Base-by-base conservation (phyloP, 108 stramenopile genomes). In the Poteriospumella lacustris region DNA sequence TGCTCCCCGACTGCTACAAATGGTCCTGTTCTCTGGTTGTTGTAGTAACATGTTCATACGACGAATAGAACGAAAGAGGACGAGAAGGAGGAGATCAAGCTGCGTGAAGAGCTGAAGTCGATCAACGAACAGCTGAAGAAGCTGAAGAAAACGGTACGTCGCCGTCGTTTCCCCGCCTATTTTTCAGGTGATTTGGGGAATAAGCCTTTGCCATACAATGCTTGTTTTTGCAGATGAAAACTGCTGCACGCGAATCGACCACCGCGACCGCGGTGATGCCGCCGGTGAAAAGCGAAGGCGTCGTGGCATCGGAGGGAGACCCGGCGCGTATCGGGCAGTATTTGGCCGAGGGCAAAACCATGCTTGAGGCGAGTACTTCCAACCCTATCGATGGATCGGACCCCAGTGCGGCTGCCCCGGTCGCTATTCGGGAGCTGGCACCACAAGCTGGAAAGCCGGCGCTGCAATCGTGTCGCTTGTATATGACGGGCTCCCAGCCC, bases 371-470 rank as follows among this genome's bases (percentile, higher is more conserved):
- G n/a, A n/a, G n/a, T n/a, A n/a, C n/a, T n/a, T n/a, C n/a, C n/a
- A n/a, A n/a, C n/a, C n/a, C n/a, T n/a, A n/a, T n/a, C n/a, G n/a
- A n/a, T n/a, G n/a, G n/a, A 19, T 56, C 24, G 52, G n/a, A 56
- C 52, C 52, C 24, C 24, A 56, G n/a, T 56, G 52, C 52, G 19
- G 52, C 52, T 56, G 52, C 52, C 19, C 24, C 24, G 24, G n/a
- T 24, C 24, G 52, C 52, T 56, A 24, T 24, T 56, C 19, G 19
- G 52, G 52, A 24, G 19, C 70, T 3, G 42, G 24, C 12, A 33
- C 70, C 43, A 42, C 70, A 44, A 73, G 31, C 36, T 73, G 70
- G 70, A 56, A 73, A 38, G 33, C 70, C 70, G 19, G 26, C 9
- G 5, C 42, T 73, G 31, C 70, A 73, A 24, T 33, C 31, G 26